Conservation (phyloP, 495 filamentous ascomycete genomes). For the Rusavskia elegans region DNA sequence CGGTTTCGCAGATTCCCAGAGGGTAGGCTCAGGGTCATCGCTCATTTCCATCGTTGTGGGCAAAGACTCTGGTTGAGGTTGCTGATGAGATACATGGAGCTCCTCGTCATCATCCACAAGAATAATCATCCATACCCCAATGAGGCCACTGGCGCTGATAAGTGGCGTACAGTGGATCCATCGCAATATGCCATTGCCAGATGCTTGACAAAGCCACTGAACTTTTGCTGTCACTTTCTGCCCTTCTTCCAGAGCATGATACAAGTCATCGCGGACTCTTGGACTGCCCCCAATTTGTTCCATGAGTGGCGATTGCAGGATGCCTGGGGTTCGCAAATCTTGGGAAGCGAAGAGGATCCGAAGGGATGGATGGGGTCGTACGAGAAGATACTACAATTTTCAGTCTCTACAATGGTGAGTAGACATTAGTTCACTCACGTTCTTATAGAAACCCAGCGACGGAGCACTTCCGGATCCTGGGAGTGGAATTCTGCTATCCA, state of each 20-base stretch:
- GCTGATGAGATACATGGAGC: neutral
- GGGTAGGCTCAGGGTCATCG: neutral
- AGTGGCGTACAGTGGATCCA: slow-evolving; percentile 50
- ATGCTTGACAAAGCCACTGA: slow-evolving; percentile 34
- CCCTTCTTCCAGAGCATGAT: slow-evolving; percentile 37
- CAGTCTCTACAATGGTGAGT: neutral
- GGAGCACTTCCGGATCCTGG: slow-evolving; percentile 4
- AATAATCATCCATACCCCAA: slow-evolving; percentile 50
- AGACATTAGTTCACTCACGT: slow-evolving; percentile 16
- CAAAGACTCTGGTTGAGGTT: neutral
- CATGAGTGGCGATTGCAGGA: slow-evolving; percentile 45
- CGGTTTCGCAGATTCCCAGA: neutral
- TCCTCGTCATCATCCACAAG: slow-evolving; percentile 33
- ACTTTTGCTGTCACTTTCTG: slow-evolving; percentile 50
- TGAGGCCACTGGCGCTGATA: slow-evolving; percentile 36
- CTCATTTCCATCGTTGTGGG: neutral
- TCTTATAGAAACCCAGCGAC: slow-evolving; percentile 27
- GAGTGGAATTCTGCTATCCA: slow-evolving; percentile 2
- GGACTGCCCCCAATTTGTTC: slow-evolving; percentile 35
- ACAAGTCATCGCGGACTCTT: slow-evolving; percentile 37
- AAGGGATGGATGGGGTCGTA: slow-evolving; percentile 45
- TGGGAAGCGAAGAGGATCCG: slow-evolving; percentile 49
- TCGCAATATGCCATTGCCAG: slow-evolving; percentile 28
- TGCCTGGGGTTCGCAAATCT: slow-evolving; percentile 41
- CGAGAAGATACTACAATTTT: slow-evolving; percentile 37